Evolutionary conservation across 2,329 filamentous ascomycete genomes (phyloP).

Genomic region (Monilinia fructigena): DNA sequence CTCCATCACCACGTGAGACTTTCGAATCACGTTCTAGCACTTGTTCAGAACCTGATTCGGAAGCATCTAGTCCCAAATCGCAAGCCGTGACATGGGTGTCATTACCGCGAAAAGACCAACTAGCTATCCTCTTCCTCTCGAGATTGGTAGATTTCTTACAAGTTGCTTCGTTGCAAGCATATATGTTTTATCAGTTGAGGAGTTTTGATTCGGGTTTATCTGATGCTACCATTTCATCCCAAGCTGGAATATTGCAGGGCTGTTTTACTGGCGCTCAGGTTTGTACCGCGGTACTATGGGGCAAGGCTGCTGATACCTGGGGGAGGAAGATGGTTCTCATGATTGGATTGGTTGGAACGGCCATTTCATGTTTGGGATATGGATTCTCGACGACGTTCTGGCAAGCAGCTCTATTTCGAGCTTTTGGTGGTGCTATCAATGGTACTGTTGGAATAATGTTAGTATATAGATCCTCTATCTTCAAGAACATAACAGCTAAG

Average conservation of each 20-base stretch:
- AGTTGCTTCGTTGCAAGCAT: constrained; percentile 65
- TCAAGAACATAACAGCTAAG: background rate
- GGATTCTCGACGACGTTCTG: constrained; percentile 63
- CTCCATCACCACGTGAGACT: constrained; percentile 15
- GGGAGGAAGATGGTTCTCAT: constrained; percentile 76
- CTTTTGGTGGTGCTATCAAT: constrained; percentile 70
- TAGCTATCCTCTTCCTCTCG: constrained; percentile 73
- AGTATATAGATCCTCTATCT: constrained; percentile 46
- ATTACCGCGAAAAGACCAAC: constrained; percentile 73
- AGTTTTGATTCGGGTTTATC: constrained; percentile 62
- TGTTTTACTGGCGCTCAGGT: constrained; percentile 83
- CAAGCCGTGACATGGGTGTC: constrained; percentile 63
- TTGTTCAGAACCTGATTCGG: constrained; percentile 5
- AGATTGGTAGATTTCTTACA: constrained; percentile 80
- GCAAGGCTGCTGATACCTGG: constrained; percentile 61
- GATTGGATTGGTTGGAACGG: constrained; percentile 69
- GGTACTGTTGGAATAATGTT: constrained; percentile 71
- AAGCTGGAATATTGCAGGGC: constrained; percentile 75
- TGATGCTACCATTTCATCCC: constrained; percentile 67
- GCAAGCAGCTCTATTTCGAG: constrained; percentile 75
- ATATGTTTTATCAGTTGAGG: constrained; percentile 86
- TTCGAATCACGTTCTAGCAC: constrained; percentile 11
- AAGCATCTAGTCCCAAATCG: constrained; percentile 16
- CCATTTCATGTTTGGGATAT: constrained; percentile 61
- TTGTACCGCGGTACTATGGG: constrained; percentile 79